phyloP scores from a whole-genome alignment of 2,329 filamentous ascomycete species.

The Waltergamsia citrina region DNA sequence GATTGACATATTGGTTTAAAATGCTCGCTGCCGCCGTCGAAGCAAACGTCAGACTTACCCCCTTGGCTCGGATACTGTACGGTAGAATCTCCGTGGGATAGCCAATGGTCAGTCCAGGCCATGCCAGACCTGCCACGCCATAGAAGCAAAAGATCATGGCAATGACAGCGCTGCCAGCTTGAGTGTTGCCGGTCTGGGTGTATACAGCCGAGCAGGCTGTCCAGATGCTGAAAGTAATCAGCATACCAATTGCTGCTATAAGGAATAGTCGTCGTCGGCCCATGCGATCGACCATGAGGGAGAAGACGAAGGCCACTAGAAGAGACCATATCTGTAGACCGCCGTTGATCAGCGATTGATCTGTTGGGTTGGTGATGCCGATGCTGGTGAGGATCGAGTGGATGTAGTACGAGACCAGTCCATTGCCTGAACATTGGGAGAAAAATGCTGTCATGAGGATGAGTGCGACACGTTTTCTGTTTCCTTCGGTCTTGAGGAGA shows the following conservation, averaged over 20 bases:
- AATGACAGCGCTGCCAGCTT: slow-evolving; percentile 16
- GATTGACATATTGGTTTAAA: slow-evolving; percentile 30
- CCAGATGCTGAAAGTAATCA: slow-evolving; percentile 19
- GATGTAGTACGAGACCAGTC: slow-evolving; percentile 22
- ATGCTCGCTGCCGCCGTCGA: slow-evolving; percentile 14
- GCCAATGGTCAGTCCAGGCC: slow-evolving; percentile 6
- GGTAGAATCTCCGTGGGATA: slow-evolving; percentile 8
- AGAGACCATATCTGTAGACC: slow-evolving; percentile 17
- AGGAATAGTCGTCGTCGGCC: slow-evolving; percentile 27
- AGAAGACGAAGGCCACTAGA: slow-evolving; percentile 9
- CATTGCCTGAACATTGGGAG: slow-evolving; percentile 13
- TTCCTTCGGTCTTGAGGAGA: slow-evolving; percentile 5
- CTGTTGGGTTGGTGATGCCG: slow-evolving; percentile 23
- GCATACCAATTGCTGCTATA: slow-evolving; percentile 22
- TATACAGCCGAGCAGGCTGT: slow-evolving; percentile 10
- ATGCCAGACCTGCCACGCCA: slow-evolving; percentile 6
- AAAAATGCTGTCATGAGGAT: slow-evolving; percentile 12
- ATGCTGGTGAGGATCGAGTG: slow-evolving; percentile 24
- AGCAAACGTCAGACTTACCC: slow-evolving; percentile 12
- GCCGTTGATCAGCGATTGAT: slow-evolving; percentile 12
- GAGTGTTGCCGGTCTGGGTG: slow-evolving; percentile 6
- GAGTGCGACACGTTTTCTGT: slow-evolving; percentile 9
- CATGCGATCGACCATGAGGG: slow-evolving; percentile 24
- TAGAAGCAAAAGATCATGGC: slow-evolving; percentile 26
- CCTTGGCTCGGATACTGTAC: slow-evolving; percentile 7